phyloP scores from a whole-genome alignment of 2,329 filamentous ascomycete genomes.

The Stagonosporopsis tanaceti region DNA sequence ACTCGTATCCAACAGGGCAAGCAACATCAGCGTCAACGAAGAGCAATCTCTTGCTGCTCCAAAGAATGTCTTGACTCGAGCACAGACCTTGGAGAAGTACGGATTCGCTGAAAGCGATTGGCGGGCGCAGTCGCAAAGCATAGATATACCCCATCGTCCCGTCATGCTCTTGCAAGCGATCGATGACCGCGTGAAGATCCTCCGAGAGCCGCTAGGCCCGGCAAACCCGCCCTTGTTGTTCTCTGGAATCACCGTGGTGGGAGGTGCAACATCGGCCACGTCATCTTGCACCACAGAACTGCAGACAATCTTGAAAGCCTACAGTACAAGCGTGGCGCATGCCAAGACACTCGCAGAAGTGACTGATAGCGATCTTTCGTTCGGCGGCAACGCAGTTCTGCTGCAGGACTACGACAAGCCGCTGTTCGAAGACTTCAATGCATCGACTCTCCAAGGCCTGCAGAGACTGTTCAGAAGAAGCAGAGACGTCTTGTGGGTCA shows the following conservation, averaged over 20 bases:
- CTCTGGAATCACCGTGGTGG: background rate
- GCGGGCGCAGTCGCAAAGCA: background rate
- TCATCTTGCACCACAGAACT: background rate
- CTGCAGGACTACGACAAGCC: constrained; percentile 12
- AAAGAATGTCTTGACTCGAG: background rate
- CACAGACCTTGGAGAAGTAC: background rate
- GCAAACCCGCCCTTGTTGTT: no score
- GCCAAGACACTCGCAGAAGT: background rate
- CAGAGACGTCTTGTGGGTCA: constrained; percentile 25
- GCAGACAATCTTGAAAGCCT: background rate
- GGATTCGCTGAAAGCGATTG: background rate
- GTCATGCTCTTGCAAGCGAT: constrained; percentile 4
- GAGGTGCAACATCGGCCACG: background rate
- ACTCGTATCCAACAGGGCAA: background rate
- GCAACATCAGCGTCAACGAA: background rate
- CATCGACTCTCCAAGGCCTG: background rate
- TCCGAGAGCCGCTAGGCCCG: constrained; percentile 2
- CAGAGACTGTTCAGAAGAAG: constrained; percentile 1
- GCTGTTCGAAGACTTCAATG: background rate
- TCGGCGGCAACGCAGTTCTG: background rate
- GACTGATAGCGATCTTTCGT: accelerated
- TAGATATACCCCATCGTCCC: no score
- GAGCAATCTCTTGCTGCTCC: no score
- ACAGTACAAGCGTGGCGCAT: background rate
- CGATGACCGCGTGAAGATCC: constrained; percentile 9